A percentile compares a stretch with the other conserved stretches of the same genome.
Evolutionary conservation across 768 basidiomycete genomes (phyloP).

Genomic region (Hypholoma fasciculare): DNA sequence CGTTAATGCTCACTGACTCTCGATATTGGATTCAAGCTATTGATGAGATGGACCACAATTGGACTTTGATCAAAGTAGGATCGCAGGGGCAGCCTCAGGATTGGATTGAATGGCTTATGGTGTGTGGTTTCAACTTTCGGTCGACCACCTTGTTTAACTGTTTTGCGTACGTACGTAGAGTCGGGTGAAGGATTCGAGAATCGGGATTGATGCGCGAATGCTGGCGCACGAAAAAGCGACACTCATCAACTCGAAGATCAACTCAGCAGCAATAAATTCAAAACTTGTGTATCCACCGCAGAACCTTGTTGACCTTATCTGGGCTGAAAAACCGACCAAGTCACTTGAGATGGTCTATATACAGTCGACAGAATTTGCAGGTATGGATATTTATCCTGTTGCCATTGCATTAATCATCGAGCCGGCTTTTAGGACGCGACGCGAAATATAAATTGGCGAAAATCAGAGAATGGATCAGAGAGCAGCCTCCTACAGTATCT

Average conservation of each 20-base stretch:
- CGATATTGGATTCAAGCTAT: slow-evolving; percentile 83
- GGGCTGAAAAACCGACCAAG: slow-evolving; percentile 76
- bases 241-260: slow-evolving; percentile 57
- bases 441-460: slow-evolving; percentile 69
- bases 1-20: slow-evolving; percentile 79
- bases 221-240: slow-evolving; percentile 72
- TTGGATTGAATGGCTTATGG: slow-evolving; percentile 81
- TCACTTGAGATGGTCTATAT: slow-evolving; percentile 64
- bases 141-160: background rate
- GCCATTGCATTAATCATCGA: background rate
- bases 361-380: slow-evolving; percentile 73
- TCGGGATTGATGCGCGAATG: slow-evolving; percentile 88
- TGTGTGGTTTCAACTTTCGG: slow-evolving; percentile 27
- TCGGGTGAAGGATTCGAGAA: slow-evolving; percentile 46
- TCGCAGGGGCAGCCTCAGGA: slow-evolving; percentile 53
- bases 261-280: slow-evolving; percentile 41
- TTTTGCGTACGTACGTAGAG: slow-evolving; percentile 15
- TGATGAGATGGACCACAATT: slow-evolving; percentile 69
- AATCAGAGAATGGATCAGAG: slow-evolving; percentile 68
- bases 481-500: slow-evolving; percentile 57
- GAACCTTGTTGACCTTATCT: slow-evolving; percentile 81
- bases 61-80: slow-evolving; percentile 67
- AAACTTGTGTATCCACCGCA: slow-evolving; percentile 80
- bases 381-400: slow-evolving; percentile 26
- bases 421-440: slow-evolving; percentile 45